Evolutionary conservation across 1,284 basidiomycete genomes (phyloP).

Genomic region (Ceratobasidium sp.): DNA sequence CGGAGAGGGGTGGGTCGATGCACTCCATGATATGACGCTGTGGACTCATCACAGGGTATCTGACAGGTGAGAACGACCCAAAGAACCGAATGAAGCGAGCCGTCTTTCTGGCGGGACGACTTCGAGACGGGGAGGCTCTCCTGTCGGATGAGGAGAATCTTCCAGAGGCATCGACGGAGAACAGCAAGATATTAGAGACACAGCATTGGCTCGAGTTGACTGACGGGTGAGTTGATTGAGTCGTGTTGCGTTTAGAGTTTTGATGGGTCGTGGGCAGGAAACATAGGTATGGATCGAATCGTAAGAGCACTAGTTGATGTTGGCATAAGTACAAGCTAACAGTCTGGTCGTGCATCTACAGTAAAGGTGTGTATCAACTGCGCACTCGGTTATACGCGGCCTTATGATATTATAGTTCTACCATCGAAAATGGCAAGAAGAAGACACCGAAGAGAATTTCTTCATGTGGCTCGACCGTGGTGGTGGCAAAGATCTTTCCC

Average conservation of each 20-base stretch:
- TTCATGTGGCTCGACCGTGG: conserved; percentile 78
- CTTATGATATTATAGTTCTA: conserved; percentile 59
- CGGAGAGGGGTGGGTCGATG: conserved; percentile 17
- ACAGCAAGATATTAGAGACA: conserved; percentile 61
- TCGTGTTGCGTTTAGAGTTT: not conserved
- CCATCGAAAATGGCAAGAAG: conserved; percentile 66
- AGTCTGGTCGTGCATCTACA: conserved; percentile 43
- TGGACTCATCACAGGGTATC: conserved; percentile 43
- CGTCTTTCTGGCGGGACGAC: conserved; percentile 54
- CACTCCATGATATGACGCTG: not conserved
- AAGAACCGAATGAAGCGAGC: conserved; percentile 59
- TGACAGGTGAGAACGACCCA: conserved; percentile 56
- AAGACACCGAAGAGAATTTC: conserved; percentile 72
- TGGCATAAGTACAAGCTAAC: not conserved
- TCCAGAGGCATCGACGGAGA: conserved; percentile 49
- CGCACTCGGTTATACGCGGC: conserved; percentile 43
- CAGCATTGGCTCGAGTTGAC: conserved; percentile 73
- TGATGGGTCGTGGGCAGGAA: conserved; percentile 54
- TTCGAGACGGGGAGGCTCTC: conserved; percentile 58
- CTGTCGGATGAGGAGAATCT: conserved; percentile 50
- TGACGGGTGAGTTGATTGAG: conserved; percentile 57
- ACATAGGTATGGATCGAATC: conserved; percentile 71
- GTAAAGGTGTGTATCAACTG: conserved; percentile 52
- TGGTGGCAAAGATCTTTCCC: conserved; percentile 66
- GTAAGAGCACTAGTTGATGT: conserved; percentile 50